Percentiles rank a stretch among this genome's conserved stretches.
Conservation (phyloP, 1,284 basidiomycete species). For the Volvariella surrecta region DNA sequence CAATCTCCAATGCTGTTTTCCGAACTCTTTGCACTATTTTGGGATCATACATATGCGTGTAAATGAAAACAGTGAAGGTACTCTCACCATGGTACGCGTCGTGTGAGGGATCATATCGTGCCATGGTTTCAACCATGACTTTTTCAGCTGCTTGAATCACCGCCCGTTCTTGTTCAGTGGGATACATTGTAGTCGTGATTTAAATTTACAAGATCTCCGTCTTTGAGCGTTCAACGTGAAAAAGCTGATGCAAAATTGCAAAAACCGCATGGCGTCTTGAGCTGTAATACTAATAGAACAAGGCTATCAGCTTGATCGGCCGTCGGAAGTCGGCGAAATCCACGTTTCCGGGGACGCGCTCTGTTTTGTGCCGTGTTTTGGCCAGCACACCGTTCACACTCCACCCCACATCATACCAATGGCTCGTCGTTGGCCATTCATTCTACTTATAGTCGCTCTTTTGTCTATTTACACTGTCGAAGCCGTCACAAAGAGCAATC, state of each 20-base stretch:
- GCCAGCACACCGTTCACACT: too few species aligned
- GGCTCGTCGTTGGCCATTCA: conserved; percentile 15
- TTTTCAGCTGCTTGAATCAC: conserved; percentile 55
- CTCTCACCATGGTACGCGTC: conserved; percentile 78
- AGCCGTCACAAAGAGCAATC: not conserved
- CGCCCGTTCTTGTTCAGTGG: conserved; percentile 27
- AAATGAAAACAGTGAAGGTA: not conserved
- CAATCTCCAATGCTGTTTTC: conserved; percentile 65
- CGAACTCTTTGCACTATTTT: conserved; percentile 73
- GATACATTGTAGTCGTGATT: conserved; percentile 24
- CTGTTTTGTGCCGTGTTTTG: too few species aligned
- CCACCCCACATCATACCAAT: conserved; percentile 12
- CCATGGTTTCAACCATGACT: conserved; percentile 73
- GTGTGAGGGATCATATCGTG: conserved; percentile 83
- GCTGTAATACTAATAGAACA: too few species aligned
- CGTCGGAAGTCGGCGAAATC: too few species aligned
- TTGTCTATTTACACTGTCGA: conserved; percentile 21
- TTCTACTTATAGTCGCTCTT: conserved; percentile 30
- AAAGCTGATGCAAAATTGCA: too few species aligned
- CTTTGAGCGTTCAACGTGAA: too few species aligned
- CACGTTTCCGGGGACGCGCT: too few species aligned
- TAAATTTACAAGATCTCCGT: too few species aligned
- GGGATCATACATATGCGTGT: not conserved
- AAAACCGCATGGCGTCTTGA: too few species aligned
- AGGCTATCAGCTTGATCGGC: too few species aligned